These are phyloP conservation scores for Cordyceps militaris DNA, from an alignment of 2,329 filamentous ascomycete genomes.

Conservation along the genomic window DNA sequence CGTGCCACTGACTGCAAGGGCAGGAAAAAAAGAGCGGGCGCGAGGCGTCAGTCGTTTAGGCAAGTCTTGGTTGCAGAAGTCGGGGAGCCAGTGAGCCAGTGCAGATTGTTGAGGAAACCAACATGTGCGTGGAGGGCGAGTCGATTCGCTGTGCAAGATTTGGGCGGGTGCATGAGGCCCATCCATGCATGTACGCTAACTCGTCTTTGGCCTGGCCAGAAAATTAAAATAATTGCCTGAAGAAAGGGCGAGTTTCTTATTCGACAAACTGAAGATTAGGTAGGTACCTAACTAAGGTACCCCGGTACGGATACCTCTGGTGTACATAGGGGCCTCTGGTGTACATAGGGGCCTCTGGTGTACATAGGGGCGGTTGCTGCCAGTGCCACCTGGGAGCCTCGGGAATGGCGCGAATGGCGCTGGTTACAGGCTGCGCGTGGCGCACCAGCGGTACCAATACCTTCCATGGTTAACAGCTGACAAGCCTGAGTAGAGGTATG, in stretches of 20 bases:
- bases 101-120: conserved; percentile 14
- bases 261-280: too few species aligned
- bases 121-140: conserved; percentile 6
- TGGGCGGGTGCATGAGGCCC: not conserved
- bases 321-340: too few species aligned
- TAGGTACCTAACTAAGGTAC: too few species aligned
- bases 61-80: conserved; percentile 3
- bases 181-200: not conserved
- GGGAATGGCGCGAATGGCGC: not conserved
- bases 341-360: too few species aligned
- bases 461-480: conserved; percentile 12
- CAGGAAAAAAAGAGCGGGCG: not conserved
- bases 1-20: conserved; percentile 1
- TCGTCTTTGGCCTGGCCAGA: not conserved
- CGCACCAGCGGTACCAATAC: not conserved
- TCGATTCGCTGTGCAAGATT: conserved; percentile 9
- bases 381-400: not conserved
- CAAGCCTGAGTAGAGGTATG: not conserved
- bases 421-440: not conserved
- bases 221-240: not conserved
- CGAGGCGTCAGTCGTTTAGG: not conserved
- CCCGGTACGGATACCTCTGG: too few species aligned
- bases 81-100: conserved; percentile 2
- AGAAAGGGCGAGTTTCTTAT: not conserved
- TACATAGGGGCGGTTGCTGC: too few species aligned